Conservation (phyloP, 768 basidiomycete species). For the Trametes cinnabarina region DNA sequence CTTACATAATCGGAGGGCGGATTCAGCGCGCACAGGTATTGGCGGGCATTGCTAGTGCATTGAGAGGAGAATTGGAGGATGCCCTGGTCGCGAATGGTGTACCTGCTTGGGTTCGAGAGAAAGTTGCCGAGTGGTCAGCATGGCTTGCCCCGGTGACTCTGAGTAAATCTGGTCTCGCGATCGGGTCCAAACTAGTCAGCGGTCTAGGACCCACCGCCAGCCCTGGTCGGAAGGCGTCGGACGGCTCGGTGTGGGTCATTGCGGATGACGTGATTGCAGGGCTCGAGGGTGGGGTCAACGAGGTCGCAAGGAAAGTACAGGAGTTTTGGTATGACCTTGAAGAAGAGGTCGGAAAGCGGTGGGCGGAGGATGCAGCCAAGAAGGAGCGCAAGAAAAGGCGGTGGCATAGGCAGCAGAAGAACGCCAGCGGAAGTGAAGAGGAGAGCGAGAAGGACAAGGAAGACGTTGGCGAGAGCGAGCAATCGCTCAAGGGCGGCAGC, state of each 20-base stretch:
- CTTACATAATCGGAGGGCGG: slow-evolving; percentile 53
- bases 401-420: slow-evolving; percentile 18
- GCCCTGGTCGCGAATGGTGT: slow-evolving; percentile 39
- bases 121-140: slow-evolving; percentile 52
- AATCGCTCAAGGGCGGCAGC: slow-evolving; percentile 29
- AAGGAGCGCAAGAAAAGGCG: slow-evolving; percentile 32
- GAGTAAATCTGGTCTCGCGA: neutral
- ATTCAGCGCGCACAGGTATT: slow-evolving; percentile 55
- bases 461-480: slow-evolving; percentile 14
- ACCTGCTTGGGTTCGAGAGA: slow-evolving; percentile 59
- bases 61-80: slow-evolving; percentile 56
- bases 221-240: slow-evolving; percentile 8
- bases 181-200: neutral
- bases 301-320: slow-evolving; percentile 57
- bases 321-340: slow-evolving; percentile 68
- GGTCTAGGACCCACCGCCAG: slow-evolving; percentile 8
- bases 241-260: slow-evolving; percentile 4
- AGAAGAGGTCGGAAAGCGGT: slow-evolving; percentile 51
- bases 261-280: slow-evolving; percentile 10
- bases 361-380: slow-evolving; percentile 6
- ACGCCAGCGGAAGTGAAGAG: slow-evolving; percentile 15
- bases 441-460: slow-evolving; percentile 18
- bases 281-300: slow-evolving; percentile 42
- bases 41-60: slow-evolving; percentile 48
- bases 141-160: slow-evolving; percentile 60